Evolutionary conservation across 176 grass and related monocot species (phyloP).

Genomic region (Triticum turgidum): DNA sequence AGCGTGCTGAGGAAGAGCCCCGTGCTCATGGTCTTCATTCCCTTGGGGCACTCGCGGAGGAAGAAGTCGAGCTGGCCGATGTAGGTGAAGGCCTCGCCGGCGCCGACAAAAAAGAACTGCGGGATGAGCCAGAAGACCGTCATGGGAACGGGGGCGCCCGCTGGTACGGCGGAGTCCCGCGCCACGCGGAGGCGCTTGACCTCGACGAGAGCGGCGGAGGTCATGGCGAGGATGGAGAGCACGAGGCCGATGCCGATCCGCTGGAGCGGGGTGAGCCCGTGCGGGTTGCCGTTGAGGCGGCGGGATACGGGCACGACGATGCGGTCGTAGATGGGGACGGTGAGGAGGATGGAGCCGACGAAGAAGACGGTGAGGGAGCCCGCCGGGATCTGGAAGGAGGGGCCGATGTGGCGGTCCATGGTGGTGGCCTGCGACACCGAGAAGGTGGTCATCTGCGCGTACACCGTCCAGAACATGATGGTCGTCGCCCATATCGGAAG

Average conservation of each 20-base stretch:
- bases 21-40: slow-evolving; percentile 99
- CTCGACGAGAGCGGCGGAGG: slow-evolving; percentile 63
- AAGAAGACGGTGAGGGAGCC: slow-evolving; percentile 95
- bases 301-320: slow-evolving; percentile 51
- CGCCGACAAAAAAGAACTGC: slow-evolving; percentile 82
- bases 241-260: slow-evolving; percentile 73
- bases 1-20: slow-evolving; percentile 91
- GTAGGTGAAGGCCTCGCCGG: slow-evolving; percentile 89
- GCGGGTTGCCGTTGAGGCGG: slow-evolving; percentile 53
- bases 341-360: slow-evolving; percentile 84
- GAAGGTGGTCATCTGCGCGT: slow-evolving; percentile 98
- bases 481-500: slow-evolving; percentile 91
- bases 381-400: slow-evolving; percentile 67
- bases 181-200: slow-evolving; percentile 51
- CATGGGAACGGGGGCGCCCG: slow-evolving; percentile 25
- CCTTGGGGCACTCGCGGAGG: slow-evolving; percentile 88
- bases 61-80: slow-evolving; percentile 99
- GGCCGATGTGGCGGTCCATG: slow-evolving; percentile 76
- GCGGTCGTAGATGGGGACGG: slow-evolving; percentile 83
- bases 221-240: slow-evolving; percentile 69
- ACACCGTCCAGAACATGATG: slow-evolving; percentile 98
- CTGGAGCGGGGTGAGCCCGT: slow-evolving; percentile 87
- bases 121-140: slow-evolving; percentile 84
- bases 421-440: slow-evolving; percentile 86
- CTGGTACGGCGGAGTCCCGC: not conserved